Base-by-base conservation (phyloP, 2,329 filamentous ascomycete genomes). In the Arthrobotrys entomopaga region DNA sequence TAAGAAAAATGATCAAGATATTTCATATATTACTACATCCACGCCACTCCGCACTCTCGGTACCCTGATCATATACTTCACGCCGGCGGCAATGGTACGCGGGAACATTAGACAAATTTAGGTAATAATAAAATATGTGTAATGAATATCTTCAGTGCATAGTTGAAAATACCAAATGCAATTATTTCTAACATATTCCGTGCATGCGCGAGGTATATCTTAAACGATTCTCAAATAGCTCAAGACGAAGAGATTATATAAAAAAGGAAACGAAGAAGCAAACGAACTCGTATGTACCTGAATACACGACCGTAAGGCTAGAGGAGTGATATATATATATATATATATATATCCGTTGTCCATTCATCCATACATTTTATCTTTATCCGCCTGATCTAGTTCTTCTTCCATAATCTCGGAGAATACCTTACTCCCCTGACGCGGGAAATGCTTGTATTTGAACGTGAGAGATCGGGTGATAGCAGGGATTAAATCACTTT, bases 331-430 rank as follows among this genome's bases (percentile, higher is more conserved):
- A 38, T 13, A 34, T 26, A 48, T 40, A 63, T 19, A 20, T 15
- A 20, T 20, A 16, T 42, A 15, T 24, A 52, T 29, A 24, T 53
- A 20, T 20, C 8, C 50, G 1, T 19, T 20, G 10, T 22, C 20
- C 38, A 40, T n/a, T 75, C 59, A 65, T 70, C 71, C 64, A 16
- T 74, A 74, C 63, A 74, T 67, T 63, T 57, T 74, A 64, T 74
- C 70, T 49, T 74, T 74, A 49, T 74, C 70, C n/a, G 52, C 63
- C n/a, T 64, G 54, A 19, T 70, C 79, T 76, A 80, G 79, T 78
- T 81, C 81, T 74, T 82, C 81, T 20, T 81, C 79, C 16, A 80
- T 65, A 15, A 83, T 80, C 72, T 80, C 81, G 22, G 79, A 80
- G 72, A 83, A 83, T 2, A 80, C 80, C 76, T 82, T 82, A 43